A percentile compares a stretch with the other conserved stretches of the same genome.
phyloP scores from a whole-genome alignment of 2,329 filamentous ascomycete genomes.

The Aspergillus viridinutans region DNA sequence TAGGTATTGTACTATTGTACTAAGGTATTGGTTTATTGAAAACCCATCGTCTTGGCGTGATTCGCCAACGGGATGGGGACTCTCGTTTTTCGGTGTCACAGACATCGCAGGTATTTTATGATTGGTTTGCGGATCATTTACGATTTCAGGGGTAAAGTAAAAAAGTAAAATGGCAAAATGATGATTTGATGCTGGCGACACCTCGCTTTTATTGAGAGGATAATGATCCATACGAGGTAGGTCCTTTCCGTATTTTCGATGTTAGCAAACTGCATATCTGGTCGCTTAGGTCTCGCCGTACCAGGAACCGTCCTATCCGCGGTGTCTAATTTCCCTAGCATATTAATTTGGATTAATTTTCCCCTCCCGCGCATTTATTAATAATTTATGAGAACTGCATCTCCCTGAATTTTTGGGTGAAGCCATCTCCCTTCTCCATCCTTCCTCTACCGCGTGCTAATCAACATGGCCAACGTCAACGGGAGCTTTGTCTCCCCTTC shows the following conservation, averaged over 20 bases:
- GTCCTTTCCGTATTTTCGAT: not conserved
- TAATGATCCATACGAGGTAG: not conserved
- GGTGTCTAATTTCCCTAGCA: not conserved
- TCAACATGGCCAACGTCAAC: constrained; percentile 50
- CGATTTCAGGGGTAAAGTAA: not conserved
- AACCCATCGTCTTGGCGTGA: not conserved
- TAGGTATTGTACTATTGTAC: too few relatives aligned
- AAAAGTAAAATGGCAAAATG: not conserved
- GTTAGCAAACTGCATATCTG: not conserved
- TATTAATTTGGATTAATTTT: not conserved
- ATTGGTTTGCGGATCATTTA: not conserved
- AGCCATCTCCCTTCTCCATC: constrained; percentile 3
- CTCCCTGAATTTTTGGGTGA: not conserved
- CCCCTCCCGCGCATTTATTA: constrained; percentile 1
- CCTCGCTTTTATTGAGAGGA: not conserved
- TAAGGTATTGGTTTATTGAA: not conserved
- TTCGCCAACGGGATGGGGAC: not conserved
- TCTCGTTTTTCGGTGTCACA: not conserved
- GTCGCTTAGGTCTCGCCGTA: not conserved
- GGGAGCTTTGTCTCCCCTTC: constrained; percentile 66
- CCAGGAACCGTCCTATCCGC: not conserved
- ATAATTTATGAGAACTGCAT: not conserved
- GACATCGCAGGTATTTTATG: not conserved
- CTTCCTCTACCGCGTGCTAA: constrained; percentile 12
- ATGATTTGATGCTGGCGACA: not conserved